Conservation (phyloP, 2,329 filamentous ascomycete genomes). For the Ramularia endophylla region DNA sequence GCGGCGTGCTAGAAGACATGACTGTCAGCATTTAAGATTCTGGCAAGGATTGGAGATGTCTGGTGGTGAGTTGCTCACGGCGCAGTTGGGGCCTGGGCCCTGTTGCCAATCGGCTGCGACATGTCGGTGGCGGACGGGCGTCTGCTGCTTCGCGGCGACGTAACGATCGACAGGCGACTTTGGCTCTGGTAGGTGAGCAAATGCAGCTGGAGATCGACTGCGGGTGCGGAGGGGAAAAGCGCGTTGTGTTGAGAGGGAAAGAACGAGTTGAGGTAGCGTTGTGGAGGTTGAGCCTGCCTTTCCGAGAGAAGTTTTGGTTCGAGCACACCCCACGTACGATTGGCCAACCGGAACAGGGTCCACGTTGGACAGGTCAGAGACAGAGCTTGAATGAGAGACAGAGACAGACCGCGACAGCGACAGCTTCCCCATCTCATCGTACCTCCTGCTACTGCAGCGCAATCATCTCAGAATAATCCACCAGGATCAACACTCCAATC, state of each 20-base stretch:
- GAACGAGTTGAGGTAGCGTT: no score
- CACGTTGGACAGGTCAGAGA: no score
- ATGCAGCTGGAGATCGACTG: background rate
- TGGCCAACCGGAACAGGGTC: no score
- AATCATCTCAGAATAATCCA: background rate
- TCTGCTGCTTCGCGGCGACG: background rate
- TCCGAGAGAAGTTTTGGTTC: no score
- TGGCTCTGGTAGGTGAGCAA: background rate
- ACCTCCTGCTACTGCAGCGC: background rate
- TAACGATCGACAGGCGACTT: conserved; percentile 1
- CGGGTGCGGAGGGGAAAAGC: background rate
- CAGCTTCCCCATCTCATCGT: no score
- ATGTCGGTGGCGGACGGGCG: conserved; percentile 10
- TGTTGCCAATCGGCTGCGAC: conserved; percentile 16
- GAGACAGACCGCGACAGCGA: no score
- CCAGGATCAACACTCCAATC: no score
- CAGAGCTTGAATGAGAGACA: no score
- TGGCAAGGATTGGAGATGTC: background rate
- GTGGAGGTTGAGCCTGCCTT: no score
- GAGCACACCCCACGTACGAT: no score
- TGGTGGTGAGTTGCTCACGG: conserved; percentile 10
- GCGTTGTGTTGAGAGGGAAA: no score
- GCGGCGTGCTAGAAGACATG: conserved; percentile 68
- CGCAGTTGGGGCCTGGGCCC: conserved; percentile 9
- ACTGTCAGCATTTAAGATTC: conserved; percentile 28